Evolutionary conservation across 495 filamentous ascomycete genomes (phyloP), one percentile per base, ranked within the genome.

Genomic region (Aspergillus asperescens): DNA sequence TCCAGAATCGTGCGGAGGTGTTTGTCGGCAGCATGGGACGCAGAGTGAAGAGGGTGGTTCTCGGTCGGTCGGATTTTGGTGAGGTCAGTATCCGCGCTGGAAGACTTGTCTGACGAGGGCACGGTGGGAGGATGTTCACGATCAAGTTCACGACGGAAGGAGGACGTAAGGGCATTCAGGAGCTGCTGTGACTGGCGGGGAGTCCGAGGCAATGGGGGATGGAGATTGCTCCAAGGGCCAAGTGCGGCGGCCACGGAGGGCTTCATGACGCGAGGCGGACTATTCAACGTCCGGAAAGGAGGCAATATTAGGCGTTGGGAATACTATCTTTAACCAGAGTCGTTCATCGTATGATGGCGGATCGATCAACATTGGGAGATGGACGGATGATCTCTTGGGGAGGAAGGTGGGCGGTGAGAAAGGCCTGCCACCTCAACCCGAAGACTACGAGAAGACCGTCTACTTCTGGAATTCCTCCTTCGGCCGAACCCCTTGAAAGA

Each of bases 61-160:
- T 45, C 43, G 13, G 41, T 29, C 12, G 18, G 20, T 10, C 15
- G 23, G 9, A 55, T 19, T 7, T 18, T 23, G 28, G 12, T 39
- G 4, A 28, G 31, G 35, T 48, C 55, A 43, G 57, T 48, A 22
- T 55, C 56, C 31, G 24, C 5, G n/a, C 25, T 50, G n/a, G 56
- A 50, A 39, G 58, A 3, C 27, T 42, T 40, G 18, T 57, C 54
- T 29, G 60, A 45, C 13, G 65, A 55, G 54, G 60, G 62, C 23
- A 74, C 42, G 20, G 63, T 50, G 56, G 62, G 64, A 31, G 80
- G 79, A 61, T 89, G 80, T 57, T 86, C 80, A 31, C 66, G 71
- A 61, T 91, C 86, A 27, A 94, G 76, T 28, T 87, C 83, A 31
- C 77, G 70, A 48, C 84, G 81, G 67, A 94, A 94, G n/a, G 87